Conservation (phyloP, 768 basidiomycete genomes). For the Phlebiopsis flavidoalba region DNA sequence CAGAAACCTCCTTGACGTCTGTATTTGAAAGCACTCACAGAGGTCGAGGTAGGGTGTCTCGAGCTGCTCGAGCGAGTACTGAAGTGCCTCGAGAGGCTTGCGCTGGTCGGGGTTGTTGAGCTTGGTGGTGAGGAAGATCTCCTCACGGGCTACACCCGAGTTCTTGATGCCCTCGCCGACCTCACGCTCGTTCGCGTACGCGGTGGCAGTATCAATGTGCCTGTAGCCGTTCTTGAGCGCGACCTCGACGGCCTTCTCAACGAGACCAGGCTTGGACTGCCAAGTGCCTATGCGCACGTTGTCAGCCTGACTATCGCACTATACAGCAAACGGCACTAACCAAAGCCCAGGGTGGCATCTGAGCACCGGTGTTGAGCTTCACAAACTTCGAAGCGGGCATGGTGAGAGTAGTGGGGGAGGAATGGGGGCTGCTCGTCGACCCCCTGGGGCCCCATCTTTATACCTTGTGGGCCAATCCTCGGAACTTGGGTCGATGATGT, state of each 20-base stretch:
- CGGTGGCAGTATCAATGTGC: conserved; percentile 67
- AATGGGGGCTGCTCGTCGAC: background rate
- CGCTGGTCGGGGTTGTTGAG: conserved; percentile 61
- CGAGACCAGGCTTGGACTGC: conserved; percentile 67
- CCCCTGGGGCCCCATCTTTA: background rate
- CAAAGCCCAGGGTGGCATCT: conserved; percentile 72
- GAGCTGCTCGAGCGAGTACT: conserved; percentile 62
- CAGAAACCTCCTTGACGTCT: background rate
- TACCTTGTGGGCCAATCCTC: background rate
- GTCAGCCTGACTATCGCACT: background rate
- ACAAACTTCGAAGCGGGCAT: conserved; percentile 43
- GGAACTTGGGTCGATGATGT: background rate
- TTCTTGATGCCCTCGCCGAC: conserved; percentile 77
- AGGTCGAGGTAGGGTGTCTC: conserved; percentile 77
- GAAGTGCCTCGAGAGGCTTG: conserved; percentile 54
- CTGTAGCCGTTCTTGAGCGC: conserved; percentile 74
- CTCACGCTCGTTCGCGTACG: conserved; percentile 72
- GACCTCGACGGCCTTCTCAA: conserved; percentile 67
- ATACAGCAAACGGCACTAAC: conserved; percentile 25
- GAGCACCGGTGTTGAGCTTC: conserved; percentile 71
- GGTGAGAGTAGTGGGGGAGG: background rate
- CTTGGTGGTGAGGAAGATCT: conserved; percentile 81
- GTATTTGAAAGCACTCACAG: conserved; percentile 36
- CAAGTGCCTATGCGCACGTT: conserved; percentile 53
- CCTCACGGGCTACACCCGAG: conserved; percentile 64